Evolutionary conservation across 805 yeast species (phyloP), one percentile per base, ranked within the genome.

Genomic region (Candida fluviatilis): DNA sequence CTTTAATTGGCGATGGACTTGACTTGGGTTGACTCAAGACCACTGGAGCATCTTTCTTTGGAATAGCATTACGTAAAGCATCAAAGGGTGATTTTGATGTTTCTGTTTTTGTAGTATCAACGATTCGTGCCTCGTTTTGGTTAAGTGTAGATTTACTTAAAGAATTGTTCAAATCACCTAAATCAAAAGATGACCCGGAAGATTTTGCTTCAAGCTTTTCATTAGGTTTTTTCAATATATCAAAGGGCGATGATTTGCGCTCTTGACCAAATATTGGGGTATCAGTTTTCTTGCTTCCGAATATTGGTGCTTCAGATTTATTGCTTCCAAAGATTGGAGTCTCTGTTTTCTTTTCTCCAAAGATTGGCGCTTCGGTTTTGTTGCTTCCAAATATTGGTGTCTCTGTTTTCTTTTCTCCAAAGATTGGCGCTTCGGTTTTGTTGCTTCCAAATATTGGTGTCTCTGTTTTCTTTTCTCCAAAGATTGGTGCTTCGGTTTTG

Each of bases 101-200:
- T n/a, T n/a, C n/a, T n/a, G n/a, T n/a, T n/a, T n/a, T n/a, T n/a
- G n/a, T n/a, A n/a, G n/a, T n/a, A n/a, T n/a, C n/a, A n/a, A n/a
- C n/a, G n/a, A n/a, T n/a, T n/a, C n/a, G n/a, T n/a, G n/a, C n/a
- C n/a, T n/a, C n/a, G n/a, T n/a, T n/a, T n/a, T 21, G 10, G 24
- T 21, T 21, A 6, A 6, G n/a, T 6, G 24, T 21, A 6, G 24
- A 21, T 10, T 16, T 16, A 16, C n/a, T 31, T 16, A 31, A 31
- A 19, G 24, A 12, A 5, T 31, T 25, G 14, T 19, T 19, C 6
- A 31, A 17, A 18, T 18, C 16, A 6, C 23, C 28, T n/a, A 43
- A 30, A 18, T 35, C 49, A 29, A 43, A 46, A 1, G 49, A 42
- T 19, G 49, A 45, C 7, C 24, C 35, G 7, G 5, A 12, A n/a